phyloP scores from a whole-genome alignment of 2,329 filamentous ascomycete genomes.

The Lachnellula occidentalis region DNA sequence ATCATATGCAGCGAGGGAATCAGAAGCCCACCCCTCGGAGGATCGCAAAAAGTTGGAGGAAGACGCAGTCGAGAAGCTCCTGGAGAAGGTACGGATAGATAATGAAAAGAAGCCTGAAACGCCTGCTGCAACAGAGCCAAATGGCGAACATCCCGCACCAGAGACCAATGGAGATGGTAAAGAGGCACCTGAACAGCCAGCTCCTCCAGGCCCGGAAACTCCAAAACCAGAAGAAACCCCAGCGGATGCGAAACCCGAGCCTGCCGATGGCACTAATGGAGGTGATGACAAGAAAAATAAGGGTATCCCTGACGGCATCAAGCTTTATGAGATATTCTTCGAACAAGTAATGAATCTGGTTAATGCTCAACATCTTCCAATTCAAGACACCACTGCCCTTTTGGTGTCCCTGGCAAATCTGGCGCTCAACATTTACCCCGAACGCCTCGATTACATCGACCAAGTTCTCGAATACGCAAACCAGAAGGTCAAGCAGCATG shows the following conservation, averaged over 20 bases:
- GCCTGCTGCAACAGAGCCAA: conserved; percentile 22
- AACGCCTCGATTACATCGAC: conserved; percentile 88
- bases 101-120: conserved; percentile 42
- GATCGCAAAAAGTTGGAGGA: conserved; percentile 75
- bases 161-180: conserved; percentile 33
- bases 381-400: conserved; percentile 90
- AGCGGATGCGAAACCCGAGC: conserved; percentile 19
- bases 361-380: conserved; percentile 81
- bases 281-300: conserved; percentile 35
- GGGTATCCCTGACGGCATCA: conserved; percentile 69
- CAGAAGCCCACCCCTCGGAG: conserved; percentile 63
- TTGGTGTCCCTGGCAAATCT: conserved; percentile 92
- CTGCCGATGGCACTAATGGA: conserved; percentile 32
- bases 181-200: conserved; percentile 28
- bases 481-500: conserved; percentile 79
- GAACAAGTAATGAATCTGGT: conserved; percentile 92
- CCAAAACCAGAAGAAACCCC: conserved; percentile 44
- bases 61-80: conserved; percentile 70
- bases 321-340: conserved; percentile 96
- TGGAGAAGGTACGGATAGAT: conserved; percentile 71
- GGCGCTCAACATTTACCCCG: conserved; percentile 91
- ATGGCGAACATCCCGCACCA: conserved; percentile 28
- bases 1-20: conserved; percentile 87
- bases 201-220: conserved; percentile 33
- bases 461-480: conserved; percentile 87